Percentiles rank a stretch among this genome's conserved stretches.
Evolutionary conservation across 768 basidiomycete species (phyloP).

Genomic region (Mycena chlorophos): DNA sequence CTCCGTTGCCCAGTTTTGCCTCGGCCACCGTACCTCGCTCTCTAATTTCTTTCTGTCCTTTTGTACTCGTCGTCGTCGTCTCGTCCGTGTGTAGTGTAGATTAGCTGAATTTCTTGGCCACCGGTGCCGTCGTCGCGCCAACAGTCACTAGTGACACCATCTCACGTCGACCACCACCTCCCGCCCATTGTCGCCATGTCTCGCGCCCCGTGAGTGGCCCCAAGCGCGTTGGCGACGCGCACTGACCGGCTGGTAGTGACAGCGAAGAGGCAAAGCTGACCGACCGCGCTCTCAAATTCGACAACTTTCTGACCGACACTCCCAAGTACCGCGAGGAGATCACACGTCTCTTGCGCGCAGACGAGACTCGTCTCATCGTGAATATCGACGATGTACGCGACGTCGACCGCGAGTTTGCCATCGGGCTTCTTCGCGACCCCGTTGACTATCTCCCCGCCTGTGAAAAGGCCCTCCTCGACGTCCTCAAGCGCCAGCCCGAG

Average conservation of each 20-base stretch:
- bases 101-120: not conserved
- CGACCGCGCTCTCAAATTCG: conserved; percentile 76
- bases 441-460: conserved; percentile 85
- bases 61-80: not conserved
- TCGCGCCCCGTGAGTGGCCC: conserved; percentile 9
- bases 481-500: conserved; percentile 76
- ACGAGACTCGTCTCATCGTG: conserved; percentile 86
- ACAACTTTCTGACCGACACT: conserved; percentile 80
- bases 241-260: conserved; percentile 30
- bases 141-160: not conserved
- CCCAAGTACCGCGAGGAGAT: conserved; percentile 75
- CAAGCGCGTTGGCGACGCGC: conserved; percentile 52
- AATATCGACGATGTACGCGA: conserved; percentile 96
- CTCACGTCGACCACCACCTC: not conserved
- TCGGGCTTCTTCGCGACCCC: conserved; percentile 88
- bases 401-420: conserved; percentile 83
- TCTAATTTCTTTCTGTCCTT: not conserved
- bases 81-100: too few relatives aligned
- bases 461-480: conserved; percentile 75
- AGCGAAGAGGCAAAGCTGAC: conserved; percentile 71
- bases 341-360: conserved; percentile 74
- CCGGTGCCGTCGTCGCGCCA: not conserved
- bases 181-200: conserved; percentile 36
- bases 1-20: not conserved
- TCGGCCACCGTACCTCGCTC: not conserved